Evolutionary conservation across 129 eudicot genomes (phyloP).

Genomic region (Lactuca saligna): DNA sequence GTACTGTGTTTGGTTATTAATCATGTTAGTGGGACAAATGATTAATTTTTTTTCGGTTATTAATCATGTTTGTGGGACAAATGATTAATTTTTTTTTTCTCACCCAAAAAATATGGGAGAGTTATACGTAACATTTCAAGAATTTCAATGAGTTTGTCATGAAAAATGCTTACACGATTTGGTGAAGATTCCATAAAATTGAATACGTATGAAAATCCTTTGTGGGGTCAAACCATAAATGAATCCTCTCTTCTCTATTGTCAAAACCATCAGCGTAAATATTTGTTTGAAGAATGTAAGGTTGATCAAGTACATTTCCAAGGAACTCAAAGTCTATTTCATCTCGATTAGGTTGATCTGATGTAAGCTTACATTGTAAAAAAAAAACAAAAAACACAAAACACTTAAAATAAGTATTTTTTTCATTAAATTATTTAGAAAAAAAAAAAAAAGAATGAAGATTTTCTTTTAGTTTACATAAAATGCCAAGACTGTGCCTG

Average conservation of each 20-base stretch:
- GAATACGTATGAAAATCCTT: constrained; percentile 85
- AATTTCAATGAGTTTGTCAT: neutral
- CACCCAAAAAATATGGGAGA: too few species aligned
- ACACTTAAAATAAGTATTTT: neutral
- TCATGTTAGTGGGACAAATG: too few species aligned
- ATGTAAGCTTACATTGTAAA: constrained; percentile 64
- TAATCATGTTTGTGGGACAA: too few species aligned
- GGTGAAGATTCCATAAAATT: constrained; percentile 77
- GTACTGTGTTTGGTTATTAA: neutral
- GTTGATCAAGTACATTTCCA: constrained; percentile 62
- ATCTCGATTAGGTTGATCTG: constrained; percentile 68
- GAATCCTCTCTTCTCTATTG: constrained; percentile 63
- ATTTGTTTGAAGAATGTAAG: constrained; percentile 78
- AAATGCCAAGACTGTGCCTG: constrained; percentile 87
- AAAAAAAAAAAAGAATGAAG: constrained; percentile 8
- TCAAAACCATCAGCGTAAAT: constrained; percentile 66
- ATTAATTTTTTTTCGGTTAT: neutral
- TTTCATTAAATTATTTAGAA: neutral
- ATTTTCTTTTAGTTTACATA: constrained; percentile 45
- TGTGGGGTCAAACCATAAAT: constrained; percentile 93
- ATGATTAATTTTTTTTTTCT: neutral
- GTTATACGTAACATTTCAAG: neutral
- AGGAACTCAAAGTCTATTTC: constrained; percentile 92
- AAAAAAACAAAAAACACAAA: neutral
- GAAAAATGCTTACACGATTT: constrained; percentile 66